These are phyloP conservation scores for Euclidium syriacum DNA, from an alignment of 345 rosid genomes.

Conservation along the genomic window DNA sequence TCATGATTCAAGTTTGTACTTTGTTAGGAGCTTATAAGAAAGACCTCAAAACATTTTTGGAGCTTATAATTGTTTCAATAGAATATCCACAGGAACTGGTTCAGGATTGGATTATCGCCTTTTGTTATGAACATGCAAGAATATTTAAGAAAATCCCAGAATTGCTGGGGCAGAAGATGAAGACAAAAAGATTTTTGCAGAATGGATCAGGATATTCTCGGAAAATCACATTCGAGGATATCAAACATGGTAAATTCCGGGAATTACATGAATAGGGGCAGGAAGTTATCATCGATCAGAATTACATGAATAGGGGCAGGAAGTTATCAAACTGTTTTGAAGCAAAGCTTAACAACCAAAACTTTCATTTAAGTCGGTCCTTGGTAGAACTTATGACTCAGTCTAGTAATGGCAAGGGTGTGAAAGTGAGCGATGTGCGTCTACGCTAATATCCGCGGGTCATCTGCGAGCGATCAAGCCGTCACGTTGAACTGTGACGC, in stretches of 20 bases:
- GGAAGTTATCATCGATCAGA: no score
- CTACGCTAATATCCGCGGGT: slow-evolving; percentile 27
- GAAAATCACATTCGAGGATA: slow-evolving; percentile 34
- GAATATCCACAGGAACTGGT: background rate
- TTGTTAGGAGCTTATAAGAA: slow-evolving; percentile 5
- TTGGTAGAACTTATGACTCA: background rate
- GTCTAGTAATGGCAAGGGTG: slow-evolving; percentile 7
- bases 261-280: slow-evolving; percentile 11
- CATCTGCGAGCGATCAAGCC: slow-evolving; percentile 30
- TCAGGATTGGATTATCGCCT: background rate
- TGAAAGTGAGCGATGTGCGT: slow-evolving; percentile 35
- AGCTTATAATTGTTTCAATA: background rate
- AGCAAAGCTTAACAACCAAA: background rate
- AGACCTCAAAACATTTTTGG: slow-evolving; percentile 15
- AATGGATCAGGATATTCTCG: slow-evolving; percentile 38
- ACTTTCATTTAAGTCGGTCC: background rate
- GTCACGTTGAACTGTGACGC: slow-evolving; percentile 30
- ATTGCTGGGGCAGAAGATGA: background rate
- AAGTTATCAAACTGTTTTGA: background rate
- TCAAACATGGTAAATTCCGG: slow-evolving; percentile 12
- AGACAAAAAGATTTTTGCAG: slow-evolving; percentile 7
- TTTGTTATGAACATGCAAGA: background rate
- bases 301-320: slow-evolving; percentile 4
- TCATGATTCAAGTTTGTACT: background rate
- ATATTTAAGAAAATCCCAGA: background rate